phyloP scores from a whole-genome alignment of 2,329 filamentous ascomycete species.

The Phoma sp. region DNA sequence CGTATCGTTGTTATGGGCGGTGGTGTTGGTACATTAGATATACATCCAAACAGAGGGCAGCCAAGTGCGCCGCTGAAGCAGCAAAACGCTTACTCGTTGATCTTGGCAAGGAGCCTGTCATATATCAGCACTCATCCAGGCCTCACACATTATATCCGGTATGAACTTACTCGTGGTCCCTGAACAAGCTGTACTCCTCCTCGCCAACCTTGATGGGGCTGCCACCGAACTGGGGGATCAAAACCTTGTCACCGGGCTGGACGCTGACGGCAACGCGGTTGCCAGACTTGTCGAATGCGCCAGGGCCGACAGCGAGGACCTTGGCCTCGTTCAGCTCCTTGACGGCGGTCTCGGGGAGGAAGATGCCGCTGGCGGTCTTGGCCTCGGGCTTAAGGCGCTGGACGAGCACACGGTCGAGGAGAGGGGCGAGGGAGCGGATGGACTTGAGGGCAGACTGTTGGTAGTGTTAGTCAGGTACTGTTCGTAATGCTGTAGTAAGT shows the following conservation, averaged over 20 bases:
- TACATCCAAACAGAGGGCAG: conserved; percentile 19
- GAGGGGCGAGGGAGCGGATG: conserved; percentile 91
- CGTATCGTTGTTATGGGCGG: conserved; percentile 29
- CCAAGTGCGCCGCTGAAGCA: neutral
- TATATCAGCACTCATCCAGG: neutral
- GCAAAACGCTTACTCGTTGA: conserved; percentile 76
- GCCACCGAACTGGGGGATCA: conserved; percentile 97
- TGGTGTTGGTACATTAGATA: conserved; percentile 38
- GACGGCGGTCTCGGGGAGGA: conserved; percentile 93
- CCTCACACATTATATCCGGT: neutral
- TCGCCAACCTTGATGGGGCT: conserved; percentile 97
- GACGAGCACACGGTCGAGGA: conserved; percentile 97
- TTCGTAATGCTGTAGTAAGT: neutral
- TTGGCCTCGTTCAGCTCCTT: conserved; percentile 99
- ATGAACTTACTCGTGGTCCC: conserved; percentile 89
- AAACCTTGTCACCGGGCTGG: conserved; percentile 81
- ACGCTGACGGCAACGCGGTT: conserved; percentile 88
- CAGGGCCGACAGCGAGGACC: conserved; percentile 93
- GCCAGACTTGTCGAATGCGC: conserved; percentile 84
- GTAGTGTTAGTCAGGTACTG: neutral
- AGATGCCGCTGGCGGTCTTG: conserved; percentile 96
- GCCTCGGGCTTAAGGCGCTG: conserved; percentile 97
- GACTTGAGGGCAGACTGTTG: conserved; percentile 75
- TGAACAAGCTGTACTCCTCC: conserved; percentile 94
- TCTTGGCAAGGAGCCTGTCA: conserved; percentile 91